Evolutionary conservation across 495 filamentous ascomycete species (phyloP).

Genomic region (Aspergillus olivimuriae): DNA sequence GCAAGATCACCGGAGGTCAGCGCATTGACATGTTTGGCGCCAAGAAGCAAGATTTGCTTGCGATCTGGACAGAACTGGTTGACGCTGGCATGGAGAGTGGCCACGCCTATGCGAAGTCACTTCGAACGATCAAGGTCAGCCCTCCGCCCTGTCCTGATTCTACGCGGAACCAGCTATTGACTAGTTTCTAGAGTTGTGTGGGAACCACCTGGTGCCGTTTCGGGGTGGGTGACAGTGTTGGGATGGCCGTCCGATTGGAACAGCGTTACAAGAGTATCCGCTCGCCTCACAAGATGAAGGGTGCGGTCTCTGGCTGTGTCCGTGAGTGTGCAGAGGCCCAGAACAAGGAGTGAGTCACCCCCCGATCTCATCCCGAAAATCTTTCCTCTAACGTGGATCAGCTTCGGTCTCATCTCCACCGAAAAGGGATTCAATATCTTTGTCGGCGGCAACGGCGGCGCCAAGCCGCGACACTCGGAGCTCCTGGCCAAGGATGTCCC

Average conservation of each 20-base stretch:
- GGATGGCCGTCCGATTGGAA: constrained; percentile 88
- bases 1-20: constrained; percentile 93
- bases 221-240: constrained; percentile 92
- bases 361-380: neutral
- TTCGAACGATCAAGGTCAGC: constrained; percentile 75
- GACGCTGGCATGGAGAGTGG: constrained; percentile 93
- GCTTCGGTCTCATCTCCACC: constrained; percentile 88
- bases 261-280: constrained; percentile 94
- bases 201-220: constrained; percentile 94
- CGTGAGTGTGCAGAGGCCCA: constrained; percentile 94
- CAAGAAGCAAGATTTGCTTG: constrained; percentile 80
- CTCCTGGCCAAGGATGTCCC: constrained; percentile 90
- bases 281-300: constrained; percentile 89
- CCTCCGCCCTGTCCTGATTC: neutral
- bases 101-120: constrained; percentile 88
- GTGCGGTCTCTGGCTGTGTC: constrained; percentile 86
- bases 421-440: constrained; percentile 96
- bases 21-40: constrained; percentile 96
- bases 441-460: constrained; percentile 88
- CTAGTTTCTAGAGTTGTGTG: constrained; percentile 60
- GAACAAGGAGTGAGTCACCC: constrained; percentile 70
- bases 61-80: constrained; percentile 83
- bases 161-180: neutral
- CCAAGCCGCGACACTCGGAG: constrained; percentile 78
- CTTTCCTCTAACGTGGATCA: constrained; percentile 22